phyloP scores from a whole-genome alignment of 2,329 filamentous ascomycete species.

The Teratosphaeria zuluensis region DNA sequence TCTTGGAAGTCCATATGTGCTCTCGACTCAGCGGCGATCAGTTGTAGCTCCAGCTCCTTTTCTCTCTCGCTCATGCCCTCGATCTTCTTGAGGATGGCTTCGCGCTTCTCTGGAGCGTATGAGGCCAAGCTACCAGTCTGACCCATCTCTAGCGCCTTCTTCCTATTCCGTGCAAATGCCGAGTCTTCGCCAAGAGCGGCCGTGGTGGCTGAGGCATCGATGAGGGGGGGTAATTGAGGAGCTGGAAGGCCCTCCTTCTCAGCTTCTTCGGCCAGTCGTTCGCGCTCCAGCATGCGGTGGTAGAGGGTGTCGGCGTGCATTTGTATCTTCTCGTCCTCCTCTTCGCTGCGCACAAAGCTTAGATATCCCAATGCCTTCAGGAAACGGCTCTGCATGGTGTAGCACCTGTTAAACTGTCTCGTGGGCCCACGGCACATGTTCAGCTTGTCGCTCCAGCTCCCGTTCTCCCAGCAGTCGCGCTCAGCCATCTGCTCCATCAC shows the following conservation, averaged over 20 bases:
- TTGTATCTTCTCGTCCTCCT: conserved; percentile 76
- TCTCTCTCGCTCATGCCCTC: conserved; percentile 37
- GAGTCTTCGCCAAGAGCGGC: conserved; percentile 22
- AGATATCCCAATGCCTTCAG: conserved; percentile 85
- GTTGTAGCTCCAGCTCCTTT: conserved; percentile 52
- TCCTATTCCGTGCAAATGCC: conserved; percentile 19
- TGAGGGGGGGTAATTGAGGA: conserved; percentile 51
- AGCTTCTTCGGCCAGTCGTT: conserved; percentile 61
- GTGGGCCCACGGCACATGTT: conserved; percentile 77
- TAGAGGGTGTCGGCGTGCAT: conserved; percentile 92
- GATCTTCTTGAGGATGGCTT: conserved; percentile 44
- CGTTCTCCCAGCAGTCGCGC: conserved; percentile 69
- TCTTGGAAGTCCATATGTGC: conserved; percentile 51
- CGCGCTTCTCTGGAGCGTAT: conserved; percentile 43
- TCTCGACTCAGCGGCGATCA: conserved; percentile 53
- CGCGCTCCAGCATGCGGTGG: conserved; percentile 75
- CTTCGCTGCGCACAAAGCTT: conserved; percentile 51
- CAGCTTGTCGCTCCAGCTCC: conserved; percentile 56
- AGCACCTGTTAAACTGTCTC: conserved; percentile 72
- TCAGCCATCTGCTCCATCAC: conserved; percentile 76
- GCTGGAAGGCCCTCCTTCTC: conserved; percentile 45
- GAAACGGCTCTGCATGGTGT: conserved; percentile 82
- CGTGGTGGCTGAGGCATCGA: conserved; percentile 27
- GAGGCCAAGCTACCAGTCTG: conserved; percentile 38
- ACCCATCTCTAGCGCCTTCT: conserved; percentile 18